phyloP scores from a whole-genome alignment of 2,329 filamentous ascomycete genomes.

The Salinomyces thailandicus region DNA sequence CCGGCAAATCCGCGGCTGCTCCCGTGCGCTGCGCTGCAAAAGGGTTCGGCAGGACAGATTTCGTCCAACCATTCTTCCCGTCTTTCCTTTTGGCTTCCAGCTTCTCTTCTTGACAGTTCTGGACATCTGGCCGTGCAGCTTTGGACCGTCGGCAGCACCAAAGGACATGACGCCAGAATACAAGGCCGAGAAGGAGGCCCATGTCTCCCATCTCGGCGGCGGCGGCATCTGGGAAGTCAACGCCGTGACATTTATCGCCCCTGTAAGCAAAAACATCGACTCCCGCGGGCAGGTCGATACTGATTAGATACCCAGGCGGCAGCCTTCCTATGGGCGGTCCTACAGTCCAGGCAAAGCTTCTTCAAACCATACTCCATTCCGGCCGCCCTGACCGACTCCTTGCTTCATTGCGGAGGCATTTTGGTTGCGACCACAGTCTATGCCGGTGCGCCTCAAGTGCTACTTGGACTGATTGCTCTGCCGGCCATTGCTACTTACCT shows the following conservation, averaged over 20 bases:
- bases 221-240: constrained; percentile 80
- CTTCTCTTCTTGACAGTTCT: no score
- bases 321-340: constrained; percentile 74
- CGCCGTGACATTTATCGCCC: constrained; percentile 70
- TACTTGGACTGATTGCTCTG: constrained; percentile 62
- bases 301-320: constrained; percentile 51
- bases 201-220: constrained; percentile 83
- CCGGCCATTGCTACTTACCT: constrained; percentile 49
- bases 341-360: constrained; percentile 74
- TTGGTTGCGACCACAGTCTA: constrained; percentile 83
- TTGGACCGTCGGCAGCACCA: not conserved
- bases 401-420: constrained; percentile 73
- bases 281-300: no score
- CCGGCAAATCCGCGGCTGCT: not conserved
- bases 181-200: constrained; percentile 88
- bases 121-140: no score
- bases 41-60: not conserved
- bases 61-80: not conserved
- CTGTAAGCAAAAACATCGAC: constrained; percentile 55
- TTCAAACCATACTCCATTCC: constrained; percentile 65
- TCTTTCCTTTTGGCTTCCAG: no score
- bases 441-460: constrained; percentile 59
- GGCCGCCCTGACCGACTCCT: constrained; percentile 66
- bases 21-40: not conserved
- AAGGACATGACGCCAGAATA: constrained; percentile 46